Percentiles rank a stretch among this genome's conserved stretches.
Evolutionary conservation across 176 grass and related monocot genomes (phyloP).

Genomic region (Calamus simplicifolius): DNA sequence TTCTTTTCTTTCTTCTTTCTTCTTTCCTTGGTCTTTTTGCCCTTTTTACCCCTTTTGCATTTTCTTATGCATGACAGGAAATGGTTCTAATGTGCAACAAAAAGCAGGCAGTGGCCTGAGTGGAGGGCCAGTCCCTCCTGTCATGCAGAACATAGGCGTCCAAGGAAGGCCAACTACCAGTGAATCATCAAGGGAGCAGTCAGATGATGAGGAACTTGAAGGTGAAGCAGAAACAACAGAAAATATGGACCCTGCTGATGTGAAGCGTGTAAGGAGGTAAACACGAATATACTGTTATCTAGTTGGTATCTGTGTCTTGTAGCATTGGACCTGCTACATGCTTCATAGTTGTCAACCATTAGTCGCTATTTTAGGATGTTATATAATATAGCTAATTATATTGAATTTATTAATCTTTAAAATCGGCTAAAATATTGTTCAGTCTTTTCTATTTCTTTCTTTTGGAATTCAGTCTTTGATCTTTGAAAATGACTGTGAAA

Average conservation of each 20-base stretch:
- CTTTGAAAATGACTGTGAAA: too few species aligned
- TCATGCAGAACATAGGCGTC: slow-evolving; percentile 25
- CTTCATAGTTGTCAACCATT: too few species aligned
- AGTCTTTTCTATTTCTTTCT: too few species aligned
- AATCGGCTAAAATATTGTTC: too few species aligned
- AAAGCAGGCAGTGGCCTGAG: slow-evolving; percentile 17
- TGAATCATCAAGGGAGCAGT: slow-evolving; percentile 57
- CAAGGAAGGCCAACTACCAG: slow-evolving; percentile 40
- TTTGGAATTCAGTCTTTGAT: too few species aligned
- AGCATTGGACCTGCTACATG: too few species aligned
- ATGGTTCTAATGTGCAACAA: slow-evolving; percentile 18
- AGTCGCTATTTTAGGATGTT: too few species aligned
- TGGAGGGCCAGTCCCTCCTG: slow-evolving; percentile 16
- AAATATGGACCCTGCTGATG: slow-evolving; percentile 29
- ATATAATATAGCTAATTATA: too few species aligned
- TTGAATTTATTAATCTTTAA: too few species aligned
- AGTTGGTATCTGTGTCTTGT: background rate
- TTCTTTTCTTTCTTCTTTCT: background rate
- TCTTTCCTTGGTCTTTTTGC: background rate
- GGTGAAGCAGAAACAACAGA: slow-evolving; percentile 29
- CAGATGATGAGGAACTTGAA: slow-evolving; percentile 49
- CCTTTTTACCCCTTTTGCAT: background rate
- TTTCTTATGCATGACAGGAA: slow-evolving; percentile 3
- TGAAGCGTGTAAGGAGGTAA: slow-evolving; percentile 68
- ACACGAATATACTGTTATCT: background rate